A percentile compares a stretch with the other conserved stretches of the same genome.
phyloP scores from a whole-genome alignment of 768 basidiomycete genomes.

The Psilocybe sp. region DNA sequence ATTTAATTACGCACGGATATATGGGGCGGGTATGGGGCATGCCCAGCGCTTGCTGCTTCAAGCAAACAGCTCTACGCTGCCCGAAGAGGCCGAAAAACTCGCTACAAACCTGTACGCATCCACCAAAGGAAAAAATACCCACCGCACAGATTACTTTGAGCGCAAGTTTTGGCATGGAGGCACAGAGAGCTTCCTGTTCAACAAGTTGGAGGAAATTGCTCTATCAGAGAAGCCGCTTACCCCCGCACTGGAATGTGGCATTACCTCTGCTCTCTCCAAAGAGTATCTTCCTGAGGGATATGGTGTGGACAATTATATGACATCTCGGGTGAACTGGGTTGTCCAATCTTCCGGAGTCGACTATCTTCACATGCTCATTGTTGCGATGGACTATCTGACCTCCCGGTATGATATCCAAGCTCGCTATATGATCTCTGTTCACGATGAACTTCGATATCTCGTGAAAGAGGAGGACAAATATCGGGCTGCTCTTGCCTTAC shows the following conservation, averaged over 20 bases:
- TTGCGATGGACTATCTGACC: slow-evolving; percentile 89
- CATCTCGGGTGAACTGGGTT: slow-evolving; percentile 98
- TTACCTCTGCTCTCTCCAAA: slow-evolving; percentile 91
- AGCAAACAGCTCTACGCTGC: slow-evolving; percentile 74
- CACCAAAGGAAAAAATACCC: slow-evolving; percentile 90
- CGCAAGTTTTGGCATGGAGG: slow-evolving; percentile 96
- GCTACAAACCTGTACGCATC: slow-evolving; percentile 86
- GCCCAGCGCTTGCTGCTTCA: slow-evolving; percentile 86
- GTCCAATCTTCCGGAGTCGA: slow-evolving; percentile 99
- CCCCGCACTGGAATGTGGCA: slow-evolving; percentile 90
- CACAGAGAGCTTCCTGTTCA: slow-evolving; percentile 94
- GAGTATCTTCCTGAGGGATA: slow-evolving; percentile 80
- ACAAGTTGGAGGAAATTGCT: slow-evolving; percentile 95
- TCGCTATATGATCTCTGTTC: slow-evolving; percentile 93
- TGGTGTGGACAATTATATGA: slow-evolving; percentile 79
- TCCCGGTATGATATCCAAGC: slow-evolving; percentile 80
- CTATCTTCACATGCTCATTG: slow-evolving; percentile 94
- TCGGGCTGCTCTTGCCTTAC: slow-evolving; percentile 88
- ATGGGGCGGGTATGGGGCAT: slow-evolving; percentile 96
- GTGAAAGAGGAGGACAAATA: slow-evolving; percentile 87
- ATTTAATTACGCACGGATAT: slow-evolving; percentile 98
- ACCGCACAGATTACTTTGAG: slow-evolving; percentile 68
- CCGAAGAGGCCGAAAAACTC: slow-evolving; percentile 73
- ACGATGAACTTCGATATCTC: slow-evolving; percentile 94
- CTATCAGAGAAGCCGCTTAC: slow-evolving; percentile 83